phyloP scores from a whole-genome alignment of 257 asterid species.

The Cruciata laevipes region DNA sequence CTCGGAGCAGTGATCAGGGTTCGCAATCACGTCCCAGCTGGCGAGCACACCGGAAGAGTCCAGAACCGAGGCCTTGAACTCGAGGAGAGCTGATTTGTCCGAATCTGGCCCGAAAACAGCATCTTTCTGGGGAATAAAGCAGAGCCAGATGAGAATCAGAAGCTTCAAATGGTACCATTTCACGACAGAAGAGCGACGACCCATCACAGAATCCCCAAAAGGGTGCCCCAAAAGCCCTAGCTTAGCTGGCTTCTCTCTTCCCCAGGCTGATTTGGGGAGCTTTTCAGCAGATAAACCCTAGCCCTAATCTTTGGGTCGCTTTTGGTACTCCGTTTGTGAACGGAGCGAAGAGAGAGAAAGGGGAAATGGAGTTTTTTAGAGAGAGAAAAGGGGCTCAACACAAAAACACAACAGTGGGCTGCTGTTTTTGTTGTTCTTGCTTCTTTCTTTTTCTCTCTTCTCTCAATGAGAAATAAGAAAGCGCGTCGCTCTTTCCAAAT shows the following conservation, averaged over 20 bases:
- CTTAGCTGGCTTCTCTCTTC: constrained; percentile 10
- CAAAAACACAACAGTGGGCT: constrained; percentile 4
- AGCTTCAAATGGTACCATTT: constrained; percentile 68
- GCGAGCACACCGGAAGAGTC: constrained; percentile 57
- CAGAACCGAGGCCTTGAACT: constrained; percentile 56
- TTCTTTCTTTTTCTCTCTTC: neutral
- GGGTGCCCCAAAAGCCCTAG: constrained; percentile 40
- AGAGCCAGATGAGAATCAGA: constrained; percentile 37
- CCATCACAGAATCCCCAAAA: constrained; percentile 55
- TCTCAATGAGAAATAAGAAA: constrained; percentile 9
- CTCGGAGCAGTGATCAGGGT: constrained; percentile 46
- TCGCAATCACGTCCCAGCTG: constrained; percentile 45
- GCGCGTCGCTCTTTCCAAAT: constrained; percentile 25
- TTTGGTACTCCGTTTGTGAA: constrained; percentile 22
- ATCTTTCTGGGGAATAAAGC: constrained; percentile 35
- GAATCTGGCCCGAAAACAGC: constrained; percentile 42
- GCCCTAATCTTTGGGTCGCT: constrained; percentile 39
- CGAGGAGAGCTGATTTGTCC: constrained; percentile 81
- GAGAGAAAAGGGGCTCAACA: constrained; percentile 7
- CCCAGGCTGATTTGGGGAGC: constrained; percentile 11
- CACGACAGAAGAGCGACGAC: constrained; percentile 41
- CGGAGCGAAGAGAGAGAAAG: constrained; percentile 23
- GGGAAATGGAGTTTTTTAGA: neutral
- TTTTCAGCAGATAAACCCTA: constrained; percentile 25
- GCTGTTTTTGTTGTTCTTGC: constrained; percentile 22